Conservation (phyloP, 169 alveolate genomes). For the Cyclospora cayetanensis region DNA sequence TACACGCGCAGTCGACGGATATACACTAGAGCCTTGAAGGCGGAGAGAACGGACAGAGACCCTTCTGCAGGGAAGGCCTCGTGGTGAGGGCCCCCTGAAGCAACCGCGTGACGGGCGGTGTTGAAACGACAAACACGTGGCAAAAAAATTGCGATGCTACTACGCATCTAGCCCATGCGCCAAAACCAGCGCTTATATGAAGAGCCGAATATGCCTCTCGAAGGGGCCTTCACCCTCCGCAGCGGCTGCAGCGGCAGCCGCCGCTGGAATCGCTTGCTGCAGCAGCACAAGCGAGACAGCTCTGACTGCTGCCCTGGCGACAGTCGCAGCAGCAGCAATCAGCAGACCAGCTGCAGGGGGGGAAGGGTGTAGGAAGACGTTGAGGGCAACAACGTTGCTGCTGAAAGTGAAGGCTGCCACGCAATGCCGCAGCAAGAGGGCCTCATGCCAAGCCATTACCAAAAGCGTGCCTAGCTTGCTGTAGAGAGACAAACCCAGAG, state of each 20-base stretch:
- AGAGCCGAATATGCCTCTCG: background rate
- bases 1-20: too few relatives aligned
- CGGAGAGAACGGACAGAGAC: too few relatives aligned
- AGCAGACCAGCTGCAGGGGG: slow-evolving; percentile 15
- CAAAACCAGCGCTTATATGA: background rate
- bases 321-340: slow-evolving; percentile 43
- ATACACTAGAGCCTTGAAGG: too few relatives aligned
- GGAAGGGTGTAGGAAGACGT: slow-evolving; percentile 27
- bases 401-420: slow-evolving; percentile 38
- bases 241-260: slow-evolving; percentile 26
- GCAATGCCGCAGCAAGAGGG: slow-evolving; percentile 25
- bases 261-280: background rate
- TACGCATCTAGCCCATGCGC: too few relatives aligned
- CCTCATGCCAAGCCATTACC: slow-evolving; percentile 46
- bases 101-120: too few relatives aligned
- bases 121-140: too few relatives aligned
- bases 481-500: slow-evolving; percentile 39
- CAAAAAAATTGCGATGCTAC: too few relatives aligned
- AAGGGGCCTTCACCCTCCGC: background rate
- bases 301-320: background rate
- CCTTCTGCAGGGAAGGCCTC: too few relatives aligned
- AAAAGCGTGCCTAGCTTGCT: slow-evolving; percentile 37
- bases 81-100: too few relatives aligned
- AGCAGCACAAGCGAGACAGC: background rate
- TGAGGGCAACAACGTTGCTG: slow-evolving; percentile 38